Base-by-base conservation (phyloP, 805 yeast genomes). In the Teunomyces cretensis region DNA sequence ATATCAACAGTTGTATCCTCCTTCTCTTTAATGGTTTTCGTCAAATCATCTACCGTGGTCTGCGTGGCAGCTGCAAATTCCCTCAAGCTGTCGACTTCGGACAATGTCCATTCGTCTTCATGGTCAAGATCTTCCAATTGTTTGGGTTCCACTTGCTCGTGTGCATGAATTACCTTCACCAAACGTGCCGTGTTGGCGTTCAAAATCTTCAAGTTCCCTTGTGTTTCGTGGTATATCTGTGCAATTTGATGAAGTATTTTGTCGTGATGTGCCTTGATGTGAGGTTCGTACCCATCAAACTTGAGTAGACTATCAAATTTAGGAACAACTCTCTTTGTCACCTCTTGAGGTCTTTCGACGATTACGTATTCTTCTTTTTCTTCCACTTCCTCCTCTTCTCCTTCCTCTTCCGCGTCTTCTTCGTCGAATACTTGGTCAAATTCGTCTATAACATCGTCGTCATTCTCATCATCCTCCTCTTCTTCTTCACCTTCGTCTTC, bases 131-230 rank as follows among this genome's bases (percentile, higher is more conserved):
- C 32, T 9, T 13, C 15, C 26, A 27, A 14, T 3, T 26, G 9
- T 14, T 28, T 37, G 5, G 13, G 11, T 8, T 9, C 13, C 6
- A 6, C 13, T 9, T 37, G 30, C 6, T 26, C 30, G 19, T 26
- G 41, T 13, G 47, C 54, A 1, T 47, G 49, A 12, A 64, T 33
- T 11, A 55, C 44, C 0, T 43, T 28, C 2, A 28, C 35, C 7
- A 64, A 39, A 6, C 42, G 19, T 6, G 47, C 27, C 1, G 53
- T 43, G 43, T 69, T 69, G 12, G 39, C 30, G 9, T 52, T 43
- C 15, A 67, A 49, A 7, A 64, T 48, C 14, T 48, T 39, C 19
- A 63, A 37, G n/a, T 62, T 49, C 0, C 64, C 74, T 14, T 55
- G 50, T 1, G 70, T 60, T 11, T 45, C 45, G 33, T 55, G 52